A percentile compares a stretch with the other conserved stretches of the same genome.
These are phyloP conservation scores for Plasmopara halstedii DNA, from an alignment of 352 stramenopile genomes.

Conservation along the genomic window DNA sequence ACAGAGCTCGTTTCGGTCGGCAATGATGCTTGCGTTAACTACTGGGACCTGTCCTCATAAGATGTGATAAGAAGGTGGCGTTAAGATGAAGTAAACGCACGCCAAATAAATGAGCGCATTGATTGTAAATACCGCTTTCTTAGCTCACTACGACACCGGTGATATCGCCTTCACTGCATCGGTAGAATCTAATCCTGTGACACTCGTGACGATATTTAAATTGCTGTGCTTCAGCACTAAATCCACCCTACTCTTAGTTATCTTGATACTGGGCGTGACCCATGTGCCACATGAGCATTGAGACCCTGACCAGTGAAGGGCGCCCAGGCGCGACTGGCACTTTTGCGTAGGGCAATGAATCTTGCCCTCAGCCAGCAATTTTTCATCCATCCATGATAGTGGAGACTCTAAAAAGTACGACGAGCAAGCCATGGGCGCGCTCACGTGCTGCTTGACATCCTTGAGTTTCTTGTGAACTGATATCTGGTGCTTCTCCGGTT, in stretches of 20 bases:
- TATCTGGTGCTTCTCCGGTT: constrained; percentile 63
- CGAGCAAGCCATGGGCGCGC: constrained; percentile 36
- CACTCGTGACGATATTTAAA: constrained; percentile 31
- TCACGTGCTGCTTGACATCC: constrained; percentile 45
- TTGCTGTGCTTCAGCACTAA: constrained; percentile 16
- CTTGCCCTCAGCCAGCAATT: constrained; percentile 51
- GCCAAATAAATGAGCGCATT: not conserved
- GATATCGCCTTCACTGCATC: not conserved
- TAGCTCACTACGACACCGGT: not conserved
- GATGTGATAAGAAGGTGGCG: no score
- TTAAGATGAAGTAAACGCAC: no score
- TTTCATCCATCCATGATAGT: constrained; percentile 68
- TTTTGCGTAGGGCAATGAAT: constrained; percentile 62
- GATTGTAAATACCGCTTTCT: not conserved
- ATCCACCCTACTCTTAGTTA: constrained; percentile 77
- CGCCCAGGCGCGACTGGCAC: constrained; percentile 60
- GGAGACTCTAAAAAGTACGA: constrained; percentile 69
- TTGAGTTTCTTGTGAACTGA: constrained; percentile 58
- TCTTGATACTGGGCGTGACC: constrained; percentile 77
- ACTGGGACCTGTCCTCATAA: constrained; percentile 60
- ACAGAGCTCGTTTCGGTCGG: constrained; percentile 69
- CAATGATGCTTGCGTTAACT: constrained; percentile 78
- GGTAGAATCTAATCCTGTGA: no score
- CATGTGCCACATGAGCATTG: constrained; percentile 80
- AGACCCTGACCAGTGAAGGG: constrained; percentile 68